Evolutionary conservation across 192 early-diverging fungal genomes (phyloP).

Genomic region (Backusella morwellensis): DNA sequence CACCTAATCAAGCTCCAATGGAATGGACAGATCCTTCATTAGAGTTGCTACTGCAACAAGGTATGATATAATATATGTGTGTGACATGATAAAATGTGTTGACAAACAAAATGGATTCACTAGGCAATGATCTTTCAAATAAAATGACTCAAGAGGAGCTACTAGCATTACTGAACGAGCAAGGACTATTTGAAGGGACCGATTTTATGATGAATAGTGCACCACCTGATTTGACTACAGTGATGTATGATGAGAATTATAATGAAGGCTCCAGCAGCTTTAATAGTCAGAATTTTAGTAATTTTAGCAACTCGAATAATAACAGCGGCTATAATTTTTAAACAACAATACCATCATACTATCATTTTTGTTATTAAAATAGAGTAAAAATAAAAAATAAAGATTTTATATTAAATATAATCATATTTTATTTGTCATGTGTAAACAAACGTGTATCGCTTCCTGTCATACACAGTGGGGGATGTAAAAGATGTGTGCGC

Average conservation of each 20-base stretch:
- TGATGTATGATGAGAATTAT: background rate
- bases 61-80: background rate
- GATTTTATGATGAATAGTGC: conserved; percentile 5
- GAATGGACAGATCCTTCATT: conserved; percentile 18
- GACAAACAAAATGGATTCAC: background rate
- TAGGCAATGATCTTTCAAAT: background rate
- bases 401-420: background rate
- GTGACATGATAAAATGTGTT: background rate
- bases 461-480: background rate
- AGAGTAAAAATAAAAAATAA: background rate
- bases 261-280: background rate
- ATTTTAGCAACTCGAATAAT: background rate
- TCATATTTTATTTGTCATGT: background rate
- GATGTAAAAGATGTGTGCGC: background rate
- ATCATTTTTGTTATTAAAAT: background rate
- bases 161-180: conserved; percentile 4
- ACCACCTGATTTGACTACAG: conserved; percentile 1
- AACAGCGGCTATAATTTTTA: background rate
- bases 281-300: background rate
- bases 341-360: background rate
- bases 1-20: conserved; percentile 12
- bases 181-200: background rate
- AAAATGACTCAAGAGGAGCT: conserved; percentile 8
- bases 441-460: background rate
- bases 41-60: conserved; percentile 10